Percentiles rank a stretch among this genome's conserved stretches.
phyloP scores from a whole-genome alignment of 1,284 basidiomycete species.

The Moesziomyces aphidis region DNA sequence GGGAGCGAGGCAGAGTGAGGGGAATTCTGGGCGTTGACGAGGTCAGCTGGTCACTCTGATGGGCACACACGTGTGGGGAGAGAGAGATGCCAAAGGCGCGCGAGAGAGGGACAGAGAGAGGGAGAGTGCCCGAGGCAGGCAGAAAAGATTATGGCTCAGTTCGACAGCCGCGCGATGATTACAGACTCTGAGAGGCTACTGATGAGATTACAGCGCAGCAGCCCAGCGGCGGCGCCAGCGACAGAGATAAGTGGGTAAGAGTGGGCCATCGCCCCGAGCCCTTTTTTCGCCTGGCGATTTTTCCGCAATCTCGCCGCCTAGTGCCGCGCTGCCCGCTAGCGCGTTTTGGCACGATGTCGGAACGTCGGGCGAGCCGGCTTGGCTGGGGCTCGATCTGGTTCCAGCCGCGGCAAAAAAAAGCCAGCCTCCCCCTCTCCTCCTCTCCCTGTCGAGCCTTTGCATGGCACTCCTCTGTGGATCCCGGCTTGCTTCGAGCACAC shows the following conservation, averaged over 20 bases:
- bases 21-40: background rate
- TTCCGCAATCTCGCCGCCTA: conserved; percentile 27
- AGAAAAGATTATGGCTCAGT: background rate
- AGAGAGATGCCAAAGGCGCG: background rate
- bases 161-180: conserved; percentile 11
- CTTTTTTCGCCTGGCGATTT: conserved; percentile 10
- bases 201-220: background rate
- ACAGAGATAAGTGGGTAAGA: background rate
- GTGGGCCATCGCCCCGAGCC: background rate
- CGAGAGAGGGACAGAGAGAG: background rate
- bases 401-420: conserved; percentile 3
- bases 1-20: background rate
- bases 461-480: background rate
- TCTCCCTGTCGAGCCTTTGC: background rate
- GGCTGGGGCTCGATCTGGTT: background rate
- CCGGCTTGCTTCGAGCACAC: no score
- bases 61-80: conserved; percentile 10
- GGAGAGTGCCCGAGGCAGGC: conserved; percentile 14
- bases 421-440: background rate
- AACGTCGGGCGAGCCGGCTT: background rate
- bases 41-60: conserved; percentile 19
- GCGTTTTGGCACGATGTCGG: no score
- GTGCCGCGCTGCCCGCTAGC: conserved; percentile 11
- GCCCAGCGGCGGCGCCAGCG: no score
- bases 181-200: background rate